Base-by-base conservation (phyloP, 1,139 yeast species). In the Suhomyces choctaworum region DNA sequence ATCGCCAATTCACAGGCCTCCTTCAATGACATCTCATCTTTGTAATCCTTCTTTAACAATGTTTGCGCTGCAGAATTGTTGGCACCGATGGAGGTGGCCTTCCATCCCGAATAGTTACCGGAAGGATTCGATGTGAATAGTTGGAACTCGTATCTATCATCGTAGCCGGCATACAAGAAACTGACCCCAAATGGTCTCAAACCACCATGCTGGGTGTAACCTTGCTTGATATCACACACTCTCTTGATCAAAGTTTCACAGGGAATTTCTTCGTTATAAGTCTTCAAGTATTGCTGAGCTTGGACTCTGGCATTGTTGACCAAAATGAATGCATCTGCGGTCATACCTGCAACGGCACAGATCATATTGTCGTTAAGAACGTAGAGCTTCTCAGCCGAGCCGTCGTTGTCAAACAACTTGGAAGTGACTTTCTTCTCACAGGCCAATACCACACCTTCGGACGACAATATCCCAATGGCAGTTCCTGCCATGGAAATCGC, bases 171-270 rank as follows among this genome's bases (percentile, higher is more conserved):
- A 56, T 87, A 92, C 46, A 94, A 78, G 65, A 94, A 89, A 42
- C 96, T 85, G 29, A 92, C 98, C 51, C 99, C 98, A 61, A 89
- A 94, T 17, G 99, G 99, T 64, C 99, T 82, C 56, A 92, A 75
- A 29, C 98, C 99, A 56, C 99, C 99, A 57, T 87, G 96, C 63
- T 92, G 99, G 10, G 99, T 94, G 63, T 94, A 94, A 12, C 97
- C 97, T 62, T 94, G 99, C 64, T 92, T 94, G 47, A 87, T 78
- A 62, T 94, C 95, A 65, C 97, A 89, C 47, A 94, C 74, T 47
- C 84, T 75, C 58, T 89, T 86, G 47, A 94, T 96, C 48, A 94
- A 76, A 37, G 82, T 73, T 60, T 90, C 97, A 46, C 94, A 86
- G 14, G 97, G 97, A 37, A 92, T 86, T 47, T 88, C 88, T 62